phyloP scores from a whole-genome alignment of 441 rosid genomes.

The Syzygium malaccense region DNA sequence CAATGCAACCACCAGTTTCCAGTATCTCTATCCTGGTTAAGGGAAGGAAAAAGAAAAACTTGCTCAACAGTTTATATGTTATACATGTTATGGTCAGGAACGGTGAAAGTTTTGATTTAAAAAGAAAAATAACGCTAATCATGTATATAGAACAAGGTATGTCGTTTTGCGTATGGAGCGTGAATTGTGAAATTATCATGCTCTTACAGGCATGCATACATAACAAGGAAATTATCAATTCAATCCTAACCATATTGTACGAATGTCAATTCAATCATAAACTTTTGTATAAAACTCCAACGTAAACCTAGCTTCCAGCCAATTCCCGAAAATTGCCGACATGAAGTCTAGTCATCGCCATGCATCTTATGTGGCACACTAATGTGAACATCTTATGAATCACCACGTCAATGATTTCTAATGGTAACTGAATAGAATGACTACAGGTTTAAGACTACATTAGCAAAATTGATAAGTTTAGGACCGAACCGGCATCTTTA shows the following conservation, averaged over 20 bases:
- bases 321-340: background rate
- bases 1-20: conserved; percentile 1
- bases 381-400: background rate
- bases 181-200: background rate
- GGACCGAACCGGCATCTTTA: rapidly evolving
- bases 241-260: rapidly evolving
- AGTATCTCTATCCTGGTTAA: background rate
- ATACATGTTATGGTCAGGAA: background rate
- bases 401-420: rapidly evolving
- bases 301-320: rapidly evolving
- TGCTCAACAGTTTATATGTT: background rate
- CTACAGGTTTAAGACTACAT: background rate
- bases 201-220: background rate
- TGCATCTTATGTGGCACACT: rapidly evolving
- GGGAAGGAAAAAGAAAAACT: background rate
- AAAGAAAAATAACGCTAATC: background rate
- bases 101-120: background rate
- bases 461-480: background rate
- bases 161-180: background rate
- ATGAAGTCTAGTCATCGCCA: rapidly evolving
- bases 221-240: background rate
- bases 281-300: rapidly evolving
- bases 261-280: background rate
- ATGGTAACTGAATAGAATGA: background rate
- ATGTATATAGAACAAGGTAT: background rate